phyloP scores from a whole-genome alignment of 108 stramenopile species.

The Pelagomonas calceolata region DNA sequence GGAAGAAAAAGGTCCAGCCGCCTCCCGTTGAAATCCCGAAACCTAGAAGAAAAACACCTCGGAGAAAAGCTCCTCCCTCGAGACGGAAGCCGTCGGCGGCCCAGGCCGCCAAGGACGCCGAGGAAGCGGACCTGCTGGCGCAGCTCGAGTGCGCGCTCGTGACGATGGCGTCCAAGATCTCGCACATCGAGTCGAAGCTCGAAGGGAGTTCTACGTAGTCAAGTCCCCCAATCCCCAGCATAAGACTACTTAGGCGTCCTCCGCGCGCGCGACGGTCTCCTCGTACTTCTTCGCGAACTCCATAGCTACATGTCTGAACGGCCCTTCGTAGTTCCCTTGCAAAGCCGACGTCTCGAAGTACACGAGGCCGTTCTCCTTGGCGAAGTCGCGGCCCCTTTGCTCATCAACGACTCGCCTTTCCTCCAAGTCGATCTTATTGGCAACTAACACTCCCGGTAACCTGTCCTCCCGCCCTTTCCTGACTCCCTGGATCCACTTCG shows the following conservation, averaged over 20 bases:
- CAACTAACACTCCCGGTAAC: slow-evolving; percentile 37
- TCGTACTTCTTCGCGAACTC: slow-evolving; percentile 1
- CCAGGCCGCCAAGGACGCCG: too few relatives aligned
- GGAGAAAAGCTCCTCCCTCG: too few relatives aligned
- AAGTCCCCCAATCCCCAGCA: too few relatives aligned
- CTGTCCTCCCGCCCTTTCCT: slow-evolving; percentile 8
- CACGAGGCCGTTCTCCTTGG: neutral
- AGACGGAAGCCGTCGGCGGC: too few relatives aligned
- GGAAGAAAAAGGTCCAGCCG: too few relatives aligned
- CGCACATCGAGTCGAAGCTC: too few relatives aligned
- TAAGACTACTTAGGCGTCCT: neutral
- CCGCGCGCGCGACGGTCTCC: neutral
- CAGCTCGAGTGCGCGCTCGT: too few relatives aligned
- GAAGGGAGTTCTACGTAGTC: too few relatives aligned
- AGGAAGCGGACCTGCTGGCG: too few relatives aligned
- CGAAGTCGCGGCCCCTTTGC: neutral
- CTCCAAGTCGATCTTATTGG: slow-evolving; percentile 35
- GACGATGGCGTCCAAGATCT: too few relatives aligned
- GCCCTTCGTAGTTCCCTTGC: neutral
- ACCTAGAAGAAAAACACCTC: too few relatives aligned
- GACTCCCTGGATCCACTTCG: slow-evolving; percentile 36
- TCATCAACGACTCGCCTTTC: neutral
- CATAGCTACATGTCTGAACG: neutral
- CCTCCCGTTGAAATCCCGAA: too few relatives aligned
- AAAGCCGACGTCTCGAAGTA: neutral